Evolutionary conservation across 2,329 filamentous ascomycete species (phyloP).

Genomic region (Paraphoma chrysanthemicola): DNA sequence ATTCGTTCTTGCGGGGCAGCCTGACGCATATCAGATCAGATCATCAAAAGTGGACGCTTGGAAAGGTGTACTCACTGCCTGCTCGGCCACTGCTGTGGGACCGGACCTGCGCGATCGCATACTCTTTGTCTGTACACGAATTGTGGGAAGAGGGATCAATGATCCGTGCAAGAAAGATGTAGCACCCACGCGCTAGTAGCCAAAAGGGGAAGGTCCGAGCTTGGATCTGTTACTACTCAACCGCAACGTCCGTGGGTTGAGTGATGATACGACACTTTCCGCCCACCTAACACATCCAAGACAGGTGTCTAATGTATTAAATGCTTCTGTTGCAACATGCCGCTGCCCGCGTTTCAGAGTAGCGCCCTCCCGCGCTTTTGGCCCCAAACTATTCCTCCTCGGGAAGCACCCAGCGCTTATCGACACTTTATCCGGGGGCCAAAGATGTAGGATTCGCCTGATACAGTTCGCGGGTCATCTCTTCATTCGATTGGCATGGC

Average conservation of each 20-base stretch:
- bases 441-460: not conserved
- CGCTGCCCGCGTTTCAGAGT: not conserved
- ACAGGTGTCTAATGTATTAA: not conserved
- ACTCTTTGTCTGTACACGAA: not conserved
- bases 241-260: not conserved
- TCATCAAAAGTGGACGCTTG: no score
- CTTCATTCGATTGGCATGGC: not conserved
- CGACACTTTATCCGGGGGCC: not conserved
- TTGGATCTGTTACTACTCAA: not conserved
- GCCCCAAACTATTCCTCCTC: not conserved
- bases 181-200: not conserved
- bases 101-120: not conserved
- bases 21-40: not conserved
- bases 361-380: not conserved
- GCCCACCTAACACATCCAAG: not conserved
- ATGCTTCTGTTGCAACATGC: not conserved
- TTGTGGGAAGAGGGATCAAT: not conserved
- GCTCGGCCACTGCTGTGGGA: not conserved
- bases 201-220: not conserved
- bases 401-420: not conserved
- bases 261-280: not conserved
- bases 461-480: not conserved
- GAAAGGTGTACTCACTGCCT: not conserved
- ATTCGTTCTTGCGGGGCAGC: not conserved
- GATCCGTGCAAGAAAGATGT: not conserved